Conservation (phyloP, 768 basidiomycete genomes). For the Phlebiopsis flavidoalba region DNA sequence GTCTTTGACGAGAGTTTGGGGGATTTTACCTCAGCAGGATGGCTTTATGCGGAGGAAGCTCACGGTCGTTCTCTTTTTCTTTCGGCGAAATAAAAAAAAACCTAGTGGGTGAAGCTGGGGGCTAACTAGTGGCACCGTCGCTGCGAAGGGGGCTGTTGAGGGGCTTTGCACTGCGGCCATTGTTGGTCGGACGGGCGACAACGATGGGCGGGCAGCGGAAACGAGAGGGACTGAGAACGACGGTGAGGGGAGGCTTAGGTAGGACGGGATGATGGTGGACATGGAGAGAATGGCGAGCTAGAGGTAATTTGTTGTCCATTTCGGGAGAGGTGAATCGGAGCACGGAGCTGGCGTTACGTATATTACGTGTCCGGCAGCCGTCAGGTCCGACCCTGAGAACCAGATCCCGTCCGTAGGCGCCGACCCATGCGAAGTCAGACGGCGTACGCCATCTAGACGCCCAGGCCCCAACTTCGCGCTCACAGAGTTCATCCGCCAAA, state of each 20-base stretch:
- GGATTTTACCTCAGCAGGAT: conserved; percentile 6
- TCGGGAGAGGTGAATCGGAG: conserved; percentile 6
- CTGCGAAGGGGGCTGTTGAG: neutral
- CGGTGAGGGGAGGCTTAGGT: neutral
- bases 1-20: conserved; percentile 2
- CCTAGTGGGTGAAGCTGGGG: conserved; percentile 1
- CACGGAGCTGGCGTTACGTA: conserved; percentile 4
- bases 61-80: conserved; percentile 13
- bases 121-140: too few relatives aligned
- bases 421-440: too few relatives aligned
- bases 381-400: neutral
- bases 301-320: conserved; percentile 5
- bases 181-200: neutral
- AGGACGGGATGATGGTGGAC: conserved; percentile 3
- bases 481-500: too few relatives aligned
- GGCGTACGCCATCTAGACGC: too few relatives aligned
- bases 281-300: conserved; percentile 3
- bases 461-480: too few relatives aligned
- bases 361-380: neutral
- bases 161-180: conserved; percentile 1
- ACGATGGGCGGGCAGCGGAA: neutral
- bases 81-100: conserved; percentile 12
- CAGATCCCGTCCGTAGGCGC: neutral
- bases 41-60: conserved; percentile 18
- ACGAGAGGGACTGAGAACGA: conserved; percentile 1